These are phyloP conservation scores for Fusarium hostae DNA, from an alignment of 2,329 filamentous ascomycete genomes.

Conservation along the genomic window DNA sequence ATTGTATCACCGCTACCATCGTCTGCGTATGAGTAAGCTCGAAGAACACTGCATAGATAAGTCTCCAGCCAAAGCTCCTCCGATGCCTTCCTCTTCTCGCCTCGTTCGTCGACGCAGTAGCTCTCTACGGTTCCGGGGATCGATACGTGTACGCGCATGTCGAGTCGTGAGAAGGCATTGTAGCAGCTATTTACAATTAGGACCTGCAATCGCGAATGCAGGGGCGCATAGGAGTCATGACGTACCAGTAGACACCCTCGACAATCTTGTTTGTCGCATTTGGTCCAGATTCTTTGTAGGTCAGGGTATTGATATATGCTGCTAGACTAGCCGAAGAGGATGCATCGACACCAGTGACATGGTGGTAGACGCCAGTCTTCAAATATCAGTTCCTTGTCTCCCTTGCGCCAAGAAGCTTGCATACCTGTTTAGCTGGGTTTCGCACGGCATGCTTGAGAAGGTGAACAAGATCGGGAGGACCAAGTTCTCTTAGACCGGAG, in stretches of 20 bases:
- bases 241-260: constrained; percentile 92
- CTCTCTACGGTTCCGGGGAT: constrained; percentile 97
- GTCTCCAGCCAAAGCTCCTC: constrained; percentile 98
- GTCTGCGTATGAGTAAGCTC: constrained; percentile 96
- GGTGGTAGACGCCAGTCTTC: constrained; percentile 93
- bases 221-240: not conserved
- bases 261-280: constrained; percentile 81
- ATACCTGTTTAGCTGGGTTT: constrained; percentile 67
- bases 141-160: constrained; percentile 98
- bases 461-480: constrained; percentile 95
- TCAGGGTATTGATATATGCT: constrained; percentile 98
- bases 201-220: constrained; percentile 46
- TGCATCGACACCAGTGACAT: constrained; percentile 96
- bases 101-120: constrained; percentile 96
- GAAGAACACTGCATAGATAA: constrained; percentile 92
- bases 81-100: constrained; percentile 91
- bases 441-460: constrained; percentile 79
- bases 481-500: constrained; percentile 86
- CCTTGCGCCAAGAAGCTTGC: constrained; percentile 27
- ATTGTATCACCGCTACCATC: constrained; percentile 94
- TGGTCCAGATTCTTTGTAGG: constrained; percentile 86
- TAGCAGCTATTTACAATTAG: constrained; percentile 72
- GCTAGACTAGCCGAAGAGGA: constrained; percentile 97
- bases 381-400: constrained; percentile 35
- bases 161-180: constrained; percentile 97